These are phyloP conservation scores for Hyphopichia fennica DNA, from an alignment of 1,139 yeast species.

Conservation along the genomic window DNA sequence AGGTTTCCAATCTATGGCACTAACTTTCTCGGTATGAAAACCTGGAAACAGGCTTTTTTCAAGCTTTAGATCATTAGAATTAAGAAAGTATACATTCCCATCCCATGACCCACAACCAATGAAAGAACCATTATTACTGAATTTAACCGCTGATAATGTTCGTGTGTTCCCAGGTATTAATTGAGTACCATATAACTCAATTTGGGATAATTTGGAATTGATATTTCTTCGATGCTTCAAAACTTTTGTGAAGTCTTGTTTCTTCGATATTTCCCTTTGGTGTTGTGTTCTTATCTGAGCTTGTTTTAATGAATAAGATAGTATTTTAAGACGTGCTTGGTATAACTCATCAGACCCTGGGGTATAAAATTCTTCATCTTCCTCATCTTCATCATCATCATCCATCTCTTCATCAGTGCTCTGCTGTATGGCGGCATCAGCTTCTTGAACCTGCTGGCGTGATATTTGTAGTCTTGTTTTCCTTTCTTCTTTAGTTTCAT, in stretches of 20 bases:
- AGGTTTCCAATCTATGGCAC: constrained; percentile 66
- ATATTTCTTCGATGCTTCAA: constrained; percentile 48
- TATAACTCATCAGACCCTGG: constrained; percentile 67
- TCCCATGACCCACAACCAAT: constrained; percentile 85
- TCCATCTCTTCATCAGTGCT: constrained; percentile 7
- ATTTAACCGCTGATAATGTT: constrained; percentile 62
- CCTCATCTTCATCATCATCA: constrained; percentile 35
- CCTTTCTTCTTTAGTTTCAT: constrained; percentile 63
- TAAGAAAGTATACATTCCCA: constrained; percentile 61
- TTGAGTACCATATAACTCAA: constrained; percentile 67
- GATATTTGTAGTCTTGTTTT: constrained; percentile 50
- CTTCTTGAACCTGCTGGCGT: background rate
- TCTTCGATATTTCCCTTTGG: constrained; percentile 19
- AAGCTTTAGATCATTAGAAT: constrained; percentile 35
- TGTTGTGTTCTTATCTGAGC: constrained; percentile 43
- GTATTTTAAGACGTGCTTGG: constrained; percentile 52
- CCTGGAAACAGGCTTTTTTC: constrained; percentile 26
- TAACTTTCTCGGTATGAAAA: constrained; percentile 58
- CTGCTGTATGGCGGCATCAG: background rate
- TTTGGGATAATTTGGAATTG: constrained; percentile 33
- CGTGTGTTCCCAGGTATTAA: constrained; percentile 56
- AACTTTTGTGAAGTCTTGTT: constrained; percentile 26
- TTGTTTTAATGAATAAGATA: constrained; percentile 47
- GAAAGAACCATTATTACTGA: constrained; percentile 31
- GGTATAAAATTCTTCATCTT: constrained; percentile 80